phyloP scores from a whole-genome alignment of 495 filamentous ascomycete species.

The Cudoniella acicularis region DNA sequence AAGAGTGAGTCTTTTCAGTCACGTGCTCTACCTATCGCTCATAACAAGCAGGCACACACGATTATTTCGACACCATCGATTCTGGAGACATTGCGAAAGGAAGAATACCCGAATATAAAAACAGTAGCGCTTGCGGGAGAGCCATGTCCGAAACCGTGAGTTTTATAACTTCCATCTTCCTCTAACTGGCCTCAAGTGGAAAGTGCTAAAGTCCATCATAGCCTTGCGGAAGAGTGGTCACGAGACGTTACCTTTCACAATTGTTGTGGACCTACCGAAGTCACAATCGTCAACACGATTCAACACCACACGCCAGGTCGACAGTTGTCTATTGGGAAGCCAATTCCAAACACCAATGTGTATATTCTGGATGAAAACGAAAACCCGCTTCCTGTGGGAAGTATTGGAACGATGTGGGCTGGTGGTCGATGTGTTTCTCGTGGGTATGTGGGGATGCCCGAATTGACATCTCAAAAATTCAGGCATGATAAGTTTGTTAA shows the following conservation, averaged over 20 bases:
- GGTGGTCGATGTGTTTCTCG: constrained; percentile 33
- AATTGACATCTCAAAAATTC: constrained; percentile 30
- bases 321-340: constrained; percentile 32
- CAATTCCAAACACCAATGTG: constrained; percentile 33
- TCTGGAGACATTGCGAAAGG: constrained; percentile 25
- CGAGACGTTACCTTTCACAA: constrained; percentile 13
- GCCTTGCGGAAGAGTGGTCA: neutral
- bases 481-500: constrained; percentile 32
- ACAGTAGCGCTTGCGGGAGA: constrained; percentile 32
- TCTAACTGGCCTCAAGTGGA: neutral
- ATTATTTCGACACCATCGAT: constrained; percentile 35
- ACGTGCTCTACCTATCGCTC: neutral
- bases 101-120: constrained; percentile 33
- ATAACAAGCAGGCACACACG: neutral
- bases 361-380: constrained; percentile 36
- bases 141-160: constrained; percentile 25
- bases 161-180: neutral
- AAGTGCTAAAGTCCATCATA: no score
- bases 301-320: constrained; percentile 29
- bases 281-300: constrained; percentile 35
- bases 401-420: constrained; percentile 36
- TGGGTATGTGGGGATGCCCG: constrained; percentile 35
- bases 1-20: neutral
- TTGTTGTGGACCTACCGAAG: constrained; percentile 36
- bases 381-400: constrained; percentile 30